Base-by-base conservation (phyloP, 2,329 filamentous ascomycete genomes). In the Elsinoe batatas region DNA sequence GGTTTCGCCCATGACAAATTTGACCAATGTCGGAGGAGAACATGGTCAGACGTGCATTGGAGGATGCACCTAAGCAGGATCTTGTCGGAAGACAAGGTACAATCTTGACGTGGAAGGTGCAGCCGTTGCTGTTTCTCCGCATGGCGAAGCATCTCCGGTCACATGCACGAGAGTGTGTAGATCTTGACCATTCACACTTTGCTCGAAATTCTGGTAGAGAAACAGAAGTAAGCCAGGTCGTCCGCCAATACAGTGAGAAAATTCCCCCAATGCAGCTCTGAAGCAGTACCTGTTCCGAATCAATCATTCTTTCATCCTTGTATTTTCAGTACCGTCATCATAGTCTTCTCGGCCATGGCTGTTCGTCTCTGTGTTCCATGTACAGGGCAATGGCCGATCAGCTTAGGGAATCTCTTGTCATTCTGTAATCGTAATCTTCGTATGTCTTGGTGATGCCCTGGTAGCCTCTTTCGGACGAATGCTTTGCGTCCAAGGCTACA, bases 401-500 rank as follows among this genome's bases (percentile, higher is more conserved):
- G 44, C 44, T 49, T 13, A 35, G 44, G 44, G 44, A 35, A 49
- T 49, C 44, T 33, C 26, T 33, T 17, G 26, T 49, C 44, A 30
- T 35, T 49, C 32, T 49, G 44, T 44, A 18, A 42, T 44, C 40
- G 20, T 44, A n/a, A 44, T 44, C 3, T 7, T 49, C 44, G 44
- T 49, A 33, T 49, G 32, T 49, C 32, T 33, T 26, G 26, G 44
- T 20, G 20, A 33, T 49, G 17, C 15, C 13, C 1, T 33, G 26
- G 44, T 33, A 20, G 30, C 44, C 32, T 49, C 26, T 18, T 20
- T 17, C 44, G 17, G 26, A 26, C n/a, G 40, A 44, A 44, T 20
- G 40, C 20, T 26, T n/a, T 22, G 11, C 8, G 32, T 20, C 32
- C 33, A 22, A 33, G 32, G 32, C 33, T 37, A 67, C 12, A 74